Evolutionary conservation across 441 rosid species (phyloP).

Genomic region (Bocquillonia castaneifolia): DNA sequence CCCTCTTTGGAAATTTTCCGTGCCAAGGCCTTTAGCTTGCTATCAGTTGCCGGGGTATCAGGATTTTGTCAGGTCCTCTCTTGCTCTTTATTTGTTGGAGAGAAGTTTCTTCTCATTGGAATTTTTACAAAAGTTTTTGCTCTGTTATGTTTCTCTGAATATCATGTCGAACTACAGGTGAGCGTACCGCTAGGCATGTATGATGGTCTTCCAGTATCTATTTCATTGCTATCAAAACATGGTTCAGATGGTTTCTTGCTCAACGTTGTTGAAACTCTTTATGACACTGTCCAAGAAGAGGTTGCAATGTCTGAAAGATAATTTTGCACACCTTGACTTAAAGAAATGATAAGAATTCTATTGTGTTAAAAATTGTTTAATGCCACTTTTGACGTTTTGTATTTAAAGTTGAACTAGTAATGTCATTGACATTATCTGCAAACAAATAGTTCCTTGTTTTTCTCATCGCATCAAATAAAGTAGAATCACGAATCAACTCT

Average conservation of each 20-base stretch:
- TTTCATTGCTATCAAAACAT: constrained; percentile 66
- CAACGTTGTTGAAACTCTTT: constrained; percentile 51
- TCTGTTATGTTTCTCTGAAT: too few relatives aligned
- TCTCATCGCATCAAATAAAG: not conserved
- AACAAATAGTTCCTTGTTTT: not conserved
- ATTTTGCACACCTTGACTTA: not conserved
- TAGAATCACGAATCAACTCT: constrained; percentile 3
- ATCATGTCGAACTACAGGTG: constrained; percentile 41
- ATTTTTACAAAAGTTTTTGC: not conserved
- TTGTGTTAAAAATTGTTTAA: not conserved
- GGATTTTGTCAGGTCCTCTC: constrained; percentile 76
- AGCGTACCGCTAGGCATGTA: constrained; percentile 63
- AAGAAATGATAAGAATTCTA: not conserved
- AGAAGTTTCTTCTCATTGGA: not conserved
- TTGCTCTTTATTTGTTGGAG: constrained; percentile 10
- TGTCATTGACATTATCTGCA: not conserved
- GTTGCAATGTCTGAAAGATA: constrained; percentile 19
- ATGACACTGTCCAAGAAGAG: constrained; percentile 35
- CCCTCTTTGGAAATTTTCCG: constrained; percentile 44
- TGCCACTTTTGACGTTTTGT: not conserved
- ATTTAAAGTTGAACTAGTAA: not conserved
- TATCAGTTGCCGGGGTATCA: constrained; percentile 70
- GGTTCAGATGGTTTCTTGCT: constrained; percentile 81
- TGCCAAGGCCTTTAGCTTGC: constrained; percentile 64
- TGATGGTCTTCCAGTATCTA: constrained; percentile 56